phyloP scores from a whole-genome alignment of 2,329 filamentous ascomycete genomes.

The Colletotrichum tabaci region DNA sequence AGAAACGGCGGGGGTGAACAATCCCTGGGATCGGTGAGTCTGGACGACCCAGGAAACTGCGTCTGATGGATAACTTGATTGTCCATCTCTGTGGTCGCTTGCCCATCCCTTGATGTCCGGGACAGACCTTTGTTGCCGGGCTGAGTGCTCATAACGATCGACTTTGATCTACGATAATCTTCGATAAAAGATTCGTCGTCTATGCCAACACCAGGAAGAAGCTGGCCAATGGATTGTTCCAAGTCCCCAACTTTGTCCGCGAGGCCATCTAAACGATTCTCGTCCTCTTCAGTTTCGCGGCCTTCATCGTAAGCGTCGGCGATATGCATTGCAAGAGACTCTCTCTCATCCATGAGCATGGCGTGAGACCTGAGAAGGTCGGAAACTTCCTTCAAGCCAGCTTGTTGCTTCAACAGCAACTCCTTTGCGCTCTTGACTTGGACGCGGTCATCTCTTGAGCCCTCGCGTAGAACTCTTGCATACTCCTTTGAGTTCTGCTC shows the following conservation, averaged over 20 bases:
- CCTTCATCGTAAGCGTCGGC: conserved; percentile 66
- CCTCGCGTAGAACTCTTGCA: conserved; percentile 61
- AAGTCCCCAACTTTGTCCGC: conserved; percentile 57
- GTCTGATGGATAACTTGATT: conserved; percentile 69
- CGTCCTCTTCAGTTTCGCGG: conserved; percentile 67
- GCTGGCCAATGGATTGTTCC: conserved; percentile 58
- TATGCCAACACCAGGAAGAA: conserved; percentile 62
- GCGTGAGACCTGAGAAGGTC: conserved; percentile 60
- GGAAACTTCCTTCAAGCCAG: conserved; percentile 58
- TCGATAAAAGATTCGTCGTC: conserved; percentile 58
- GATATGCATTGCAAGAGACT: conserved; percentile 63
- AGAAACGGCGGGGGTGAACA: conserved; percentile 44
- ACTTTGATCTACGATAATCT: conserved; percentile 45
- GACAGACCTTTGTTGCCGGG: conserved; percentile 45
- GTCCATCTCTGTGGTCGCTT: conserved; percentile 49
- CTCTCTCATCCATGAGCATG: conserved; percentile 59
- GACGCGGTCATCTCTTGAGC: conserved; percentile 61
- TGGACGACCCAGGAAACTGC: conserved; percentile 54
- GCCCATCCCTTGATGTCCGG: conserved; percentile 8
- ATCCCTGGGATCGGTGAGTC: conserved; percentile 35
- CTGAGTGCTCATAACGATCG: conserved; percentile 47
- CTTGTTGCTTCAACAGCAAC: conserved; percentile 61
- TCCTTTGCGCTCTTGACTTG: conserved; percentile 67
- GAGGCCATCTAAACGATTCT: conserved; percentile 64
- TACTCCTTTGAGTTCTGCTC: conserved; percentile 65